Conservation (phyloP, 768 basidiomycete genomes). For the Infundibulicybe gibba region DNA sequence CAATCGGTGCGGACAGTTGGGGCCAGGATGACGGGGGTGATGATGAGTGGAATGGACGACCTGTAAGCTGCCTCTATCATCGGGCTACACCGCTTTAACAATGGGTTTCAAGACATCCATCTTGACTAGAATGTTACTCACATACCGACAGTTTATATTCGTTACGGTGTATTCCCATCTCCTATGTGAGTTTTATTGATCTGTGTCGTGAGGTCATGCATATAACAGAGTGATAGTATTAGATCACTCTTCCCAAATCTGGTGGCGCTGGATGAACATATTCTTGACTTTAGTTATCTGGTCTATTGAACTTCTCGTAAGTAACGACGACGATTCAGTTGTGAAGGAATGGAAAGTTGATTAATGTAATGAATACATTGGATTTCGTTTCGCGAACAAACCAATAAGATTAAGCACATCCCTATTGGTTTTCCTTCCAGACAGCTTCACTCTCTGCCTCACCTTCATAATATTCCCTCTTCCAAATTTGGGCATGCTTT, state of each 20-base stretch:
- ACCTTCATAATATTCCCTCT: conserved; percentile 82
- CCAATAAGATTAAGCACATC: too few species aligned
- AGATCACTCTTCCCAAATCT: conserved; percentile 87
- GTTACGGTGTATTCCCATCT: conserved; percentile 87
- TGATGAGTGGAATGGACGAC: conserved; percentile 69
- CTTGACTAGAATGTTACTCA: conserved; percentile 69
- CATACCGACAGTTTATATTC: conserved; percentile 82
- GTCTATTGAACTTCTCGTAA: conserved; percentile 78
- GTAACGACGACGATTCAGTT: conserved; percentile 64
- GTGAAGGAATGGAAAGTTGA: conserved; percentile 81
- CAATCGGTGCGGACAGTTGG: conserved; percentile 81
- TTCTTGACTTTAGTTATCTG: conserved; percentile 83
- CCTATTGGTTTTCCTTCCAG: conserved; percentile 61
- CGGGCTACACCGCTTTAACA: conserved; percentile 1
- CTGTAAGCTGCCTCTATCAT: conserved; percentile 39
- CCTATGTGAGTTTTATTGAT: conserved; percentile 53
- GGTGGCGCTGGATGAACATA: conserved; percentile 92
- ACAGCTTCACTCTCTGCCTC: conserved; percentile 56
- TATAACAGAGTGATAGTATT: conserved; percentile 46
- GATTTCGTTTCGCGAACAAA: too few species aligned
- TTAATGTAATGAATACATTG: conserved; percentile 22
- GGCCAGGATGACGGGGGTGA: conserved; percentile 62
- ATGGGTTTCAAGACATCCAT: conserved; percentile 58
- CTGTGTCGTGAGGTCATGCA: neutral
- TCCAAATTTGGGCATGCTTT: conserved; percentile 84